These are phyloP conservation scores for Sechiopsis laciniata DNA, from an alignment of 306 rosid genomes.

Conservation along the genomic window DNA sequence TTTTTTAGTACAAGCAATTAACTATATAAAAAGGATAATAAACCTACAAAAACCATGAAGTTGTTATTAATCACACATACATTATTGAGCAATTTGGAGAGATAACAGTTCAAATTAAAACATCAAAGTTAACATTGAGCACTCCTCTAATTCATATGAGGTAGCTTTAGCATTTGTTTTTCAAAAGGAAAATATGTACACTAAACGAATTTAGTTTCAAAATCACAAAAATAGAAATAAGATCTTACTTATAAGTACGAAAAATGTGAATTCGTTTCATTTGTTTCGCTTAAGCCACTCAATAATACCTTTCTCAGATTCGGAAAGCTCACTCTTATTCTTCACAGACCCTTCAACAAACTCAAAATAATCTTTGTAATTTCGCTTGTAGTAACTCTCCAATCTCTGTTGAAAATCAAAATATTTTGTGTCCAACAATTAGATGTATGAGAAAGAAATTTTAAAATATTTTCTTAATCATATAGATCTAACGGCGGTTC, in stretches of 20 bases:
- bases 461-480: background rate
- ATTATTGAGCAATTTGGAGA: background rate
- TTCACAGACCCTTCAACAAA: conserved; percentile 57
- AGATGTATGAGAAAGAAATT: background rate
- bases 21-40: no score
- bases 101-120: no score
- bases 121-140: background rate
- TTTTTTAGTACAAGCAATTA: no score
- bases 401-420: conserved; percentile 43
- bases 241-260: background rate
- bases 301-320: conserved; percentile 73
- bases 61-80: no score
- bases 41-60: no score
- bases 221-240: background rate
- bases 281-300: conserved; percentile 76
- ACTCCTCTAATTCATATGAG: background rate
- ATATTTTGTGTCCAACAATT: background rate
- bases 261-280: conserved; percentile 22
- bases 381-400: conserved; percentile 80
- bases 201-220: background rate
- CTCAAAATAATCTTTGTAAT: conserved; percentile 91
- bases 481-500: no score
- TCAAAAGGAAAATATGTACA: background rate
- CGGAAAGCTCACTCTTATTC: conserved; percentile 45
- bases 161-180: background rate